Conservation (phyloP, 164 flowering plant species). For the Buxus sempervirens region DNA sequence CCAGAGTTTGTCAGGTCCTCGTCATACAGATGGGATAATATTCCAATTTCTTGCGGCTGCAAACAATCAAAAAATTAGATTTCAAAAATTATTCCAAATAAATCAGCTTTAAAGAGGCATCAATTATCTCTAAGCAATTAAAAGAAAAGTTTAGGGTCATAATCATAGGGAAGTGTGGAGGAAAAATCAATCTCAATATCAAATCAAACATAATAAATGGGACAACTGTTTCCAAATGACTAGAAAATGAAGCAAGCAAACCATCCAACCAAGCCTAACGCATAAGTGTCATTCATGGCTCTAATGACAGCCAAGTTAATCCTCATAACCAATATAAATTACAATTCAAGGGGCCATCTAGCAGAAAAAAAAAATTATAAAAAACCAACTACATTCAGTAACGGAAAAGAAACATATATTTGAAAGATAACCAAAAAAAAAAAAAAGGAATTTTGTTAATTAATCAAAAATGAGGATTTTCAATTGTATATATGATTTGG, state of each 20-base stretch:
- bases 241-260: not conserved
- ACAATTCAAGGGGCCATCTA: not conserved
- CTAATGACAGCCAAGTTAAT: not conserved
- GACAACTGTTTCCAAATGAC: slow-evolving; percentile 1
- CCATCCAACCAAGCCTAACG: not conserved
- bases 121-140: not conserved
- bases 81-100: not conserved
- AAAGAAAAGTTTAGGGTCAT: not conserved
- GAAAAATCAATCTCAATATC: not conserved
- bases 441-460: too few relatives aligned
- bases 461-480: too few relatives aligned
- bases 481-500: too few relatives aligned
- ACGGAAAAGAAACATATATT: not conserved
- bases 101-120: not conserved
- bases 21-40: slow-evolving; percentile 38
- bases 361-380: not conserved
- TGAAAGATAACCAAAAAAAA: too few relatives aligned
- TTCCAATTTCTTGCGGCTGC: slow-evolving; percentile 86
- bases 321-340: not conserved
- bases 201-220: not conserved
- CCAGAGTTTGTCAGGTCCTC: slow-evolving; percentile 23
- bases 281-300: not conserved
- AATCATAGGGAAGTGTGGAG: too few relatives aligned
- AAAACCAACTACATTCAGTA: not conserved
- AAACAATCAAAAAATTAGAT: slow-evolving; percentile 16